Base-by-base conservation (phyloP, 805 yeast genomes). In the Starmera pachycereana region DNA sequence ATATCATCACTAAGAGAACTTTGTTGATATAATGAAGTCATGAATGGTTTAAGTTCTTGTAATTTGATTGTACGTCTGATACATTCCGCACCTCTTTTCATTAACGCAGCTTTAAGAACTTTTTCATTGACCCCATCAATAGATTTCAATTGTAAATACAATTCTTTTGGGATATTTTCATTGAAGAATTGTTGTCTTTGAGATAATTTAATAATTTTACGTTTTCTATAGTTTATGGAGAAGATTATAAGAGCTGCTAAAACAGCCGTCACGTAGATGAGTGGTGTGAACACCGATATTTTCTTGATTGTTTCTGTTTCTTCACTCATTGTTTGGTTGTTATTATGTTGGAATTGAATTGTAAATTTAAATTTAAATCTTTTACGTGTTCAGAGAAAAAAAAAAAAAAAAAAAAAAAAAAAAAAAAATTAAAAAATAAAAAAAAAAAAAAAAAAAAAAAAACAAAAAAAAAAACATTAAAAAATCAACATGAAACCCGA, bases 1-100 rank as follows among this genome's bases (percentile, higher is more conserved):
- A 85, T 66, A 39, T 84, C 95, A 53, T 92, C 97, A 29, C 97
- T 97, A 45, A 92, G 79, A 13, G 88, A 77, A 0, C 97, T 97
- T 40, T 76, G 76, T 55, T 89, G 90, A 58, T 88, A 89, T 44
- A 92, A 66, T 40, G 73, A 68, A 38, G 72, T 76, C 53, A 87
- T 73, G 41, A 71, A 76, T 6, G 80, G 79, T 58, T 83, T 83
- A 45, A 74, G 69, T 56, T 90, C 97, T 57, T 83, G 81, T 57
- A 88, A 65, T 54, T 84, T 82, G 60, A 90, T 70, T 44, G 92
- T 70, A 54, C 96, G 74, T 60, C 94, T 78, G 41, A 92, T 68
- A 10, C 88, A 83, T 62, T 90, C 97, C 8, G 89, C 82, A n/a
- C 95, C 85, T 62, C 85, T 72, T 49, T 74, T 71, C 39, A 78